Base-by-base conservation (phyloP, 306 rosid species). In the Sicyos edulis region DNA sequence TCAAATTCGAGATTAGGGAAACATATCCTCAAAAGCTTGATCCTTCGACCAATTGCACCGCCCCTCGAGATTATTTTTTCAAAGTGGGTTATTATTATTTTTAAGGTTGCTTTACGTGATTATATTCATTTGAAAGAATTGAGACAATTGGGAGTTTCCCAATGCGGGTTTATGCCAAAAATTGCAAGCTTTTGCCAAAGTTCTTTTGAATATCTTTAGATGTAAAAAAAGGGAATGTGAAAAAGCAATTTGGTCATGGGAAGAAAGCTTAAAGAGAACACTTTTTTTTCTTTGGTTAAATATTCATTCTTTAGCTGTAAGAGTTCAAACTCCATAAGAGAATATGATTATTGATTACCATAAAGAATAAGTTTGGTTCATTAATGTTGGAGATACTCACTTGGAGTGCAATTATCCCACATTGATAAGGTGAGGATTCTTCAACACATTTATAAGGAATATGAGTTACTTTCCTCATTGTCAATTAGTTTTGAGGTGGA, bases 191-290 rank as follows among this genome's bases (percentile, higher is more conserved):
- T 67, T 67, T 58, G 14, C 40, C 52, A 20, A 67, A 67, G 55
- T 21, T 12, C 40, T 13, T 24, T 17, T 64, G 13, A n/a, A 12
- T 51, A 51, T 20, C 63, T 70, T 20, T 77, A 2, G 12, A 8
- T 65, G 55, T 67, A 8, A 17, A 65, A 65, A 65, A 65, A 65
- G 32, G 54, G 71, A 65, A 44, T 17, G 71, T 16, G 34, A 65
- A 44, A 66, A 67, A 44, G 72, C 72, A 67, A 66, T 45, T 66
- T 44, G 52, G 72, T 82, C 81, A 83, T 44, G 83, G 87, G 82
- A 84, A 79, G 78, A 85, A 76, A 54, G 45, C 55, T 44, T 47
- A 67, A 67, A 37, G 47, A 6, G 19, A 66, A 45, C 37, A 45
- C 71, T 45, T 66, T 64, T 44, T 44, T 19, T 15, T 22, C 10